Evolutionary conservation across 2,329 filamentous ascomycete genomes (phyloP).

Genomic region (Nothopassalora personata): DNA sequence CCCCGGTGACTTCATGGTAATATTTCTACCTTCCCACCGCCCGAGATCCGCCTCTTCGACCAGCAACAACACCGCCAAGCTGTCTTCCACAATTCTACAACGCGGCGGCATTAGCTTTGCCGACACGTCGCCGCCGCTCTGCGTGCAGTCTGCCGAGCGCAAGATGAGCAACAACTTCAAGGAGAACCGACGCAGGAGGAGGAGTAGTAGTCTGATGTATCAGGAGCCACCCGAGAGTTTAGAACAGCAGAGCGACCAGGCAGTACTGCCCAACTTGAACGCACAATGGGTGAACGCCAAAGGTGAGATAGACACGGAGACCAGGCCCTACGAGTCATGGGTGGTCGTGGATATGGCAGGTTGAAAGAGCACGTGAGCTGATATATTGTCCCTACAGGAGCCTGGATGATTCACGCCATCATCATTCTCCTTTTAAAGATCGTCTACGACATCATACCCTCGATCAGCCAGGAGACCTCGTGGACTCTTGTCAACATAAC

Average conservation of each 20-base stretch:
- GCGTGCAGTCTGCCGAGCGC: constrained; percentile 31
- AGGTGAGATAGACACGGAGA: constrained; percentile 52
- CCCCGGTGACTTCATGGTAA: constrained; percentile 1
- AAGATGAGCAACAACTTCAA: constrained; percentile 49
- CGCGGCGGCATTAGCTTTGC: constrained; percentile 83
- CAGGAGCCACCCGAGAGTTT: constrained; percentile 94
- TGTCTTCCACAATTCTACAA: constrained; percentile 86
- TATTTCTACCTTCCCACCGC: constrained; percentile 26
- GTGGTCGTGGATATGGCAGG: background rate
- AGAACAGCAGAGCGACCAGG: constrained; percentile 96
- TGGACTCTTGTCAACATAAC: constrained; percentile 99
- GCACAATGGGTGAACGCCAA: constrained; percentile 99
- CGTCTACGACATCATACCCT: constrained; percentile 92
- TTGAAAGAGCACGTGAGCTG: constrained; percentile 7
- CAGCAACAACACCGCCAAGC: constrained; percentile 74
- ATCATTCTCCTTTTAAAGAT: constrained; percentile 89
- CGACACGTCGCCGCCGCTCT: constrained; percentile 55
- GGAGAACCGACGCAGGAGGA: constrained; percentile 61
- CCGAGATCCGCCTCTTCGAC: constrained; percentile 1
- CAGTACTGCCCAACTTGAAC: constrained; percentile 89
- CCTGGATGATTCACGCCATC: constrained; percentile 96
- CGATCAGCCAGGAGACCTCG: constrained; percentile 93
- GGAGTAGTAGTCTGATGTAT: constrained; percentile 98
- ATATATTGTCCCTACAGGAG: constrained; percentile 54
- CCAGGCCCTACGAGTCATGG: background rate